These are phyloP conservation scores for Claviceps sp. DNA, from an alignment of 2,329 filamentous ascomycete species.

Conservation along the genomic window DNA sequence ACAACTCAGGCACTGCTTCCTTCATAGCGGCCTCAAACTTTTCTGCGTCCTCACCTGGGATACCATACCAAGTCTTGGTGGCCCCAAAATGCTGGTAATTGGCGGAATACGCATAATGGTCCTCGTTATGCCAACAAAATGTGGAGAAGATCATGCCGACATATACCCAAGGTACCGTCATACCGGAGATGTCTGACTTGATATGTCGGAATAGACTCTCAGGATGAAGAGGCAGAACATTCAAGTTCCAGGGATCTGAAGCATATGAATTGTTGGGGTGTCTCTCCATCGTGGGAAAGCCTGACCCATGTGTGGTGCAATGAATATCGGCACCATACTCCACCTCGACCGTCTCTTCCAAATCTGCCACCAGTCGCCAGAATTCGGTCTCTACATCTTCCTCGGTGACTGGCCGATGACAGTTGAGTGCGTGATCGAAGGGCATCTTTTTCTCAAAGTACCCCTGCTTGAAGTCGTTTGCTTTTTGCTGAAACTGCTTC, in stretches of 20 bases:
- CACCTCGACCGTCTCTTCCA: slow-evolving; percentile 92
- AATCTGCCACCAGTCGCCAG: slow-evolving; percentile 85
- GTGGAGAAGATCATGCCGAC: slow-evolving; percentile 99
- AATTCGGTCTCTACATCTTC: slow-evolving; percentile 95
- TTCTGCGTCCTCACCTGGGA: slow-evolving; percentile 82
- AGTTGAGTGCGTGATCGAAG: slow-evolving; percentile 72
- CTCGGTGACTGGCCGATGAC: slow-evolving; percentile 70
- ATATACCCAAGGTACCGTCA: slow-evolving; percentile 98
- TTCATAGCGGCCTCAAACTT: slow-evolving; percentile 94
- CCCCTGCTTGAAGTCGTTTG: slow-evolving; percentile 83
- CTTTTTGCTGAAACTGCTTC: slow-evolving; percentile 91
- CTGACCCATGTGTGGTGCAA: slow-evolving; percentile 92
- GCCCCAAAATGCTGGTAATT: slow-evolving; percentile 98
- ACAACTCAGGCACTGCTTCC: slow-evolving; percentile 87
- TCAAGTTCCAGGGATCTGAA: slow-evolving; percentile 90
- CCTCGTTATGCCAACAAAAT: slow-evolving; percentile 98
- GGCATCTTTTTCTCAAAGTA: slow-evolving; percentile 90
- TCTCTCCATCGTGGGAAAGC: slow-evolving; percentile 87
- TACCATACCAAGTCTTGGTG: slow-evolving; percentile 98
- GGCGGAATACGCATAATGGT: slow-evolving; percentile 93
- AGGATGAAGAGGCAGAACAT: slow-evolving; percentile 75
- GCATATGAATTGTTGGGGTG: slow-evolving; percentile 79
- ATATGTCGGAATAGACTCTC: slow-evolving; percentile 94
- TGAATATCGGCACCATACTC: slow-evolving; percentile 98
- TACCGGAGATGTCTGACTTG: slow-evolving; percentile 95